These are phyloP conservation scores for Friedmanniomyces simplex DNA, from an alignment of 495 filamentous ascomycete genomes.

Conservation along the genomic window DNA sequence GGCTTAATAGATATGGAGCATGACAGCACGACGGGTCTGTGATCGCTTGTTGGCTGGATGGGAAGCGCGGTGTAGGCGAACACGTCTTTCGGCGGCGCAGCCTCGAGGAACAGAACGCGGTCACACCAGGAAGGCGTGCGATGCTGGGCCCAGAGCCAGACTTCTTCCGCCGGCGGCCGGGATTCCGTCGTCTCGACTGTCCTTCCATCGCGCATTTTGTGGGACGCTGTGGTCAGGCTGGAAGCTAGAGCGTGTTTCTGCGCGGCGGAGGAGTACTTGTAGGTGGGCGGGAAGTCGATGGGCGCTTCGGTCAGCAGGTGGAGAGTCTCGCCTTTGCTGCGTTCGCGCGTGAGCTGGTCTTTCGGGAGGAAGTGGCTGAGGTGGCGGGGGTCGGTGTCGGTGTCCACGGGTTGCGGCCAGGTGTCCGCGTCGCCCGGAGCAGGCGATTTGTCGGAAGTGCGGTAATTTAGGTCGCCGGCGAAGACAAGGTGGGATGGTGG, in stretches of 20 bases:
- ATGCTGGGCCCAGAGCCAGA: conserved; percentile 66
- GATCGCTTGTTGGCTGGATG: conserved; percentile 67
- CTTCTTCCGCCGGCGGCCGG: conserved; percentile 25
- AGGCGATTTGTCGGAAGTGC: conserved; percentile 56
- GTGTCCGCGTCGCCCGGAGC: conserved; percentile 36
- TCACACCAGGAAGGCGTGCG: conserved; percentile 95
- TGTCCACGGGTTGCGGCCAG: conserved; percentile 51
- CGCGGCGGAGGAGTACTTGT: conserved; percentile 54
- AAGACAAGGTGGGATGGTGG: conserved; percentile 71
- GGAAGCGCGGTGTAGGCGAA: conserved; percentile 63
- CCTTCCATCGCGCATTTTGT: conserved; percentile 3
- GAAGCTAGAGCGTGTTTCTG: conserved; percentile 30
- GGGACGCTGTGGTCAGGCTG: conserved; percentile 15
- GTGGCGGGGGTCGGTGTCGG: conserved; percentile 40
- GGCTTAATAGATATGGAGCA: conserved; percentile 45
- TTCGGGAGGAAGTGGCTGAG: conserved; percentile 51
- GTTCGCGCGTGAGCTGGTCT: conserved; percentile 72
- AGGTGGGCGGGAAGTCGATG: conserved; percentile 80
- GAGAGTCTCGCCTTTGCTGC: conserved; percentile 49
- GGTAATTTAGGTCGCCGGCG: conserved; percentile 90
- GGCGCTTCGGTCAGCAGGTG: conserved; percentile 67
- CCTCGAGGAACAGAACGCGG: conserved; percentile 61
- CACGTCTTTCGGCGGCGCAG: conserved; percentile 26
- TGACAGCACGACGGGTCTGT: conserved; percentile 66
- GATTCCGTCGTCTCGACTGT: conserved; percentile 20